phyloP scores from a whole-genome alignment of 2,329 filamentous ascomycete species.

The Neofusicoccum sp. region DNA sequence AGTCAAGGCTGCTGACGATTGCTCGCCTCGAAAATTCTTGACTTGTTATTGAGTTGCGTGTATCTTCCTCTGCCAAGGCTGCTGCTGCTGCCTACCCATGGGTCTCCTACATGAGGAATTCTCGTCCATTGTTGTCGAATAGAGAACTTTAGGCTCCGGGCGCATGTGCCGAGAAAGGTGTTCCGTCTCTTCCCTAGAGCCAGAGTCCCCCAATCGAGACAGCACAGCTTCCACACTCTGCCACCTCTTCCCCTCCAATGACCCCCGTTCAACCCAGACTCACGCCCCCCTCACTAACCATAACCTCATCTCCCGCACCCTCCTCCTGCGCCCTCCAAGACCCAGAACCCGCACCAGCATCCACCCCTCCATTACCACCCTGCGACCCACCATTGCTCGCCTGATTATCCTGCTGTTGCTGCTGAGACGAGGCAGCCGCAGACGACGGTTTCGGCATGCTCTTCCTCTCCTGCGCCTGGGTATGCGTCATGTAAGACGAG shows the following conservation, averaged over 20 bases:
- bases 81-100: too few species aligned
- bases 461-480: conserved; percentile 41
- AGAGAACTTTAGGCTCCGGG: too few species aligned
- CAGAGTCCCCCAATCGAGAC: background rate
- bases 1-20: too few species aligned
- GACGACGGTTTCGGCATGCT: conserved; percentile 26
- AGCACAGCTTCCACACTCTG: background rate
- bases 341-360: background rate
- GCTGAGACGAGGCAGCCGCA: background rate
- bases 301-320: conserved; percentile 12
- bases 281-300: conserved; percentile 17
- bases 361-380: background rate
- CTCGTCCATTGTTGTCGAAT: too few species aligned
- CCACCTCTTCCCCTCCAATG: too few species aligned
- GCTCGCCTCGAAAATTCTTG: too few species aligned
- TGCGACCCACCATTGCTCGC: background rate
- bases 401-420: background rate
- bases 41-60: too few species aligned
- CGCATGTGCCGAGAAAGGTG: too few species aligned
- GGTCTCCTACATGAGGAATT: too few species aligned
- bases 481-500: conserved; percentile 39
- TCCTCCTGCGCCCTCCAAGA: background rate
- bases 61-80: too few species aligned
- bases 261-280: conserved; percentile 5
- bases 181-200: background rate